phyloP scores from a whole-genome alignment of 176 grass and related monocot species.

The Triticum aestivum region DNA sequence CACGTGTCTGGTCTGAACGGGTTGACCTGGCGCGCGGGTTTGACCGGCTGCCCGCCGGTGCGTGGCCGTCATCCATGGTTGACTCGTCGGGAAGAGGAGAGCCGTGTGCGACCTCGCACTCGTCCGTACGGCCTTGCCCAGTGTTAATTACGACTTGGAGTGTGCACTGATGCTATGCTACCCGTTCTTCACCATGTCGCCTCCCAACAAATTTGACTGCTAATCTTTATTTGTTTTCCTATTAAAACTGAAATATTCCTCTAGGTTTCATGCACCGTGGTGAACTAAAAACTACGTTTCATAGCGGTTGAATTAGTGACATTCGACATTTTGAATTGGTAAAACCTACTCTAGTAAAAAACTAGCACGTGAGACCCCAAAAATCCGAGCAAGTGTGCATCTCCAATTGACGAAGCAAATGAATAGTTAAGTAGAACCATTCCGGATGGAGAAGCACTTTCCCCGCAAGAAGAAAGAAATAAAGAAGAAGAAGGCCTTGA shows the following conservation, averaged over 20 bases:
- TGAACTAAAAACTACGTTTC: too few species aligned
- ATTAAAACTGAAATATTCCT: too few species aligned
- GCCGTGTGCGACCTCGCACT: slow-evolving; percentile 17
- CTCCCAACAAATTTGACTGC: too few species aligned
- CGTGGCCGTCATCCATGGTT: slow-evolving; percentile 41
- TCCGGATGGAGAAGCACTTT: background rate
- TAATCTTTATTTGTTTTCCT: too few species aligned
- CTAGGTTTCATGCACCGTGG: too few species aligned
- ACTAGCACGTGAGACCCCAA: background rate
- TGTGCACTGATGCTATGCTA: background rate
- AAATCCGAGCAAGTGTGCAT: background rate
- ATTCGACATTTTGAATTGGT: background rate
- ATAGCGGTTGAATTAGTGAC: background rate
- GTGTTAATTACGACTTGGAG: background rate
- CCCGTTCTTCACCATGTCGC: too few species aligned
- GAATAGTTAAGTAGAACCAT: slow-evolving; percentile 19
- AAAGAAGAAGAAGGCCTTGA: slow-evolving; percentile 2
- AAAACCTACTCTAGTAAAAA: background rate
- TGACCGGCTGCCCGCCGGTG: slow-evolving; percentile 43
- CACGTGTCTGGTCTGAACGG: slow-evolving; percentile 53
- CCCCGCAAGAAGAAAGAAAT: too few species aligned
- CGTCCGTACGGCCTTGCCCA: background rate
- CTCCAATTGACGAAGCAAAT: background rate
- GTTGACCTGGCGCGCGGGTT: slow-evolving; percentile 27
- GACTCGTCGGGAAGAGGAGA: slow-evolving; percentile 28